phyloP scores from a whole-genome alignment of 2,329 filamentous ascomycete genomes.

The Mycosphaerelloides madeirae region DNA sequence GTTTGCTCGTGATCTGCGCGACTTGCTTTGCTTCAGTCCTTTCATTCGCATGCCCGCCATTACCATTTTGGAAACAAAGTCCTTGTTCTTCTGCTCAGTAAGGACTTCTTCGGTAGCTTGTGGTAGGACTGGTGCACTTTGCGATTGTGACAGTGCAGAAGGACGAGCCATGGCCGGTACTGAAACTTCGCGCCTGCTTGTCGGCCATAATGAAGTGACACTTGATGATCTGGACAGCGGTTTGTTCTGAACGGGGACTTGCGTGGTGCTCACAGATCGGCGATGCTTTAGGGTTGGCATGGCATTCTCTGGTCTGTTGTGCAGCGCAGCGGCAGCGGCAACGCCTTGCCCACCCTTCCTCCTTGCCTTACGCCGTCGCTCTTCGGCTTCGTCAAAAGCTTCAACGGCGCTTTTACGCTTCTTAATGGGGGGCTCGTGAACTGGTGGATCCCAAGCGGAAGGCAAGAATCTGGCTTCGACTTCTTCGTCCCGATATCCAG shows the following conservation, averaged over 20 bases:
- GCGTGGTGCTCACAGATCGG: conserved; percentile 24
- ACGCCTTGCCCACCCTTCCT: conserved; percentile 41
- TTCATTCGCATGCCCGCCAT: conserved; percentile 52
- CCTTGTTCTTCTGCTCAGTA: conserved; percentile 41
- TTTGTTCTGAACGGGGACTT: conserved; percentile 21
- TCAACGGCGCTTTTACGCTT: conserved; percentile 42
- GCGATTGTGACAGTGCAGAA: conserved; percentile 24
- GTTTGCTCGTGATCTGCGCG: conserved; percentile 25
- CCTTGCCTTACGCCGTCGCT: conserved; percentile 40
- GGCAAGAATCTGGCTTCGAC: conserved; percentile 19
- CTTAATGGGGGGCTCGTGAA: conserved; percentile 26
- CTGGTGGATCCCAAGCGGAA: conserved; percentile 7
- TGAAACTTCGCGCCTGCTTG: conserved; percentile 17
- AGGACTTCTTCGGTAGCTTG: conserved; percentile 7
- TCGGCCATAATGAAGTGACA: conserved; percentile 21
- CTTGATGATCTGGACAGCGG: conserved; percentile 30
- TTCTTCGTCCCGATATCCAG: conserved; percentile 8
- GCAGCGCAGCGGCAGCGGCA: conserved; percentile 38
- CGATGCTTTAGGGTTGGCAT: conserved; percentile 30
- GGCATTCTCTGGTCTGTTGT: conserved; percentile 25
- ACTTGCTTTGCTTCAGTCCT: conserved; percentile 43
- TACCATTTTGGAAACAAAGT: conserved; percentile 46
- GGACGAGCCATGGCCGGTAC: conserved; percentile 19
- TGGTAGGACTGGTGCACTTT: conserved; percentile 17
- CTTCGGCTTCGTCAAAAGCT: conserved; percentile 46